These are phyloP conservation scores for Neurospora tetraspora DNA, from an alignment of 495 filamentous ascomycete species.

Conservation along the genomic window DNA sequence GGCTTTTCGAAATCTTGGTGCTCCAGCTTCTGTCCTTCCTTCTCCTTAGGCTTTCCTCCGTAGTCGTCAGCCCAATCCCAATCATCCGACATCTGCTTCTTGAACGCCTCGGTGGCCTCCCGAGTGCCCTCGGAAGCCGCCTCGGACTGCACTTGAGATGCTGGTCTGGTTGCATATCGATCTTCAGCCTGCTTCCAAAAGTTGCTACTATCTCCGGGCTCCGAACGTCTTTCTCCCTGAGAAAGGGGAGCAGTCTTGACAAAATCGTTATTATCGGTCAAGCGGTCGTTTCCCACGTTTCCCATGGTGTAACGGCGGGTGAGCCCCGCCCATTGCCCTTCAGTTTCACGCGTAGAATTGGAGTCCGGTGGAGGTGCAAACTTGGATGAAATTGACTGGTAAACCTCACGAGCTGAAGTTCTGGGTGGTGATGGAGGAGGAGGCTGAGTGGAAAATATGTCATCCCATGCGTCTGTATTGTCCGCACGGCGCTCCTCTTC, in stretches of 20 bases:
- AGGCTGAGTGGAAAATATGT: not conserved
- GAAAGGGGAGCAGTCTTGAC: not conserved
- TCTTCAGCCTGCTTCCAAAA: not conserved
- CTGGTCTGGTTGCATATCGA: not conserved
- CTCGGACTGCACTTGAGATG: not conserved
- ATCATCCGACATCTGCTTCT: not conserved
- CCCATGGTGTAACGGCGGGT: not conserved
- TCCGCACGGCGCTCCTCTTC: not conserved
- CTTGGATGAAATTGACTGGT: not conserved
- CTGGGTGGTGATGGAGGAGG: not conserved
- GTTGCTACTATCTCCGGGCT: not conserved
- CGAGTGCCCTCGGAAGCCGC: not conserved
- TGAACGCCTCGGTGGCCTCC: not conserved
- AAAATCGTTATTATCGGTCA: not conserved
- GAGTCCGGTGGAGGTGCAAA: not conserved
- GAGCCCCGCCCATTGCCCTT: not conserved
- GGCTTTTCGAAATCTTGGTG: not conserved
- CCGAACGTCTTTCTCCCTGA: not conserved
- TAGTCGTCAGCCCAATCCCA: slow-evolving; percentile 10
- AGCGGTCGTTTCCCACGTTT: not conserved
- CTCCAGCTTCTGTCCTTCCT: slow-evolving; percentile 2
- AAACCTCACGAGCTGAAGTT: not conserved
- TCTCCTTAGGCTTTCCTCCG: not conserved
- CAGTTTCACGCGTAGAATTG: not conserved
- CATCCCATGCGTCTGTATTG: not conserved